Evolutionary conservation across 371 early-diverging fungal genomes (phyloP), one percentile per base, ranked within the genome.

Genomic region (Nosema granulosis): DNA sequence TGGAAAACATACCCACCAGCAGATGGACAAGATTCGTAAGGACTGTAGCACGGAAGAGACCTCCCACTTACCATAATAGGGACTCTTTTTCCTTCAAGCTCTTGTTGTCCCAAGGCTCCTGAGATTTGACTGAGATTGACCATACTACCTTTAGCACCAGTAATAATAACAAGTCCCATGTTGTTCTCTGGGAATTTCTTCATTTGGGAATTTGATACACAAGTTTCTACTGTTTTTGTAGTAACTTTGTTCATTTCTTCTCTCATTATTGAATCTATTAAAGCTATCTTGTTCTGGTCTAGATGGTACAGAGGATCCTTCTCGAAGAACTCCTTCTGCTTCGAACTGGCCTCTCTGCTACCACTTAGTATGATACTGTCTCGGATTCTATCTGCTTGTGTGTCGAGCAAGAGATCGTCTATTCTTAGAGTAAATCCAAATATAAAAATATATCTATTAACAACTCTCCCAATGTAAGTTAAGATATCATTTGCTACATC

Each of bases 101-200:
- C 95, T 86, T 97, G 98, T 85, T 99, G 98, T 75, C 99, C 98
- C 31, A 99, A 88, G 78, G 92, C 88, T 84, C 94, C 93, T 1
- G 95, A 92, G 82, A 99, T 99, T 86, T 99, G 99, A 4, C 93
- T 91, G 28, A 94, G 90, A 84, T 99, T 99, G 66, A 97, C 95
- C 73, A 90, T 89, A 22, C 91, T 91, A 66, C 99, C 99, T 87
- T 97, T 99, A 76, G 99, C 96, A 82, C 99, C 99, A 50, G 94
- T 92, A 24, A 91, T 90, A 0, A 96, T 94, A 94, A 97, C 96
- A 84, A 94, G 88, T 86, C 92, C 93, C 95, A 97, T 96, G 87
- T 93, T 92, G 84, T 99, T 99, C 68, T 88, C 83, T 29, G 95
- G 95, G 89, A 95, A 96, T 59, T 88, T 87, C 76, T 90, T 88